Evolutionary conservation across 805 yeast species (phyloP).

Genomic region (Myxozyma sirexii): DNA sequence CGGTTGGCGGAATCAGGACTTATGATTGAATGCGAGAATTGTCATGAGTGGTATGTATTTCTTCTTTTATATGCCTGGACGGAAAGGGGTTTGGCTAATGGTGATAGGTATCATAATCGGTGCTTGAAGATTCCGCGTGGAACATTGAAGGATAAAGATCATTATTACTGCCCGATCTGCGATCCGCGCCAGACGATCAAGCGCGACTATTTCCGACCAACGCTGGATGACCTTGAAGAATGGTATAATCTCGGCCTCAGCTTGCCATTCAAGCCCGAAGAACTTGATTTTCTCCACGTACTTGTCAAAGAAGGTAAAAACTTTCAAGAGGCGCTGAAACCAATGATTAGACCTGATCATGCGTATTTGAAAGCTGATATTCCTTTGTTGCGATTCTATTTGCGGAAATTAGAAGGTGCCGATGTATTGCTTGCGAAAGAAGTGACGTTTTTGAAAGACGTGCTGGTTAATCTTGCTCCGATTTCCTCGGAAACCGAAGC

Average conservation of each 20-base stretch:
- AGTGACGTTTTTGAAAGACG: background rate
- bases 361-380: slow-evolving; percentile 20
- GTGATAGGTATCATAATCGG: slow-evolving; percentile 59
- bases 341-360: background rate
- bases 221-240: slow-evolving; percentile 41
- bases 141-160: slow-evolving; percentile 42
- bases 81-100: slow-evolving; percentile 1
- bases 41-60: slow-evolving; percentile 77
- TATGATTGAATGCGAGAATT: slow-evolving; percentile 85
- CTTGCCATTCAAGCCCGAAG: slow-evolving; percentile 45
- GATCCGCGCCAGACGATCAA: slow-evolving; percentile 41
- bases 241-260: slow-evolving; percentile 40
- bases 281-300: slow-evolving; percentile 35
- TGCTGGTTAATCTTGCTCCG: background rate
- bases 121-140: slow-evolving; percentile 56
- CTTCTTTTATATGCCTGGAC: too few species aligned
- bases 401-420: slow-evolving; percentile 55
- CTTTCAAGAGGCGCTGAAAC: background rate
- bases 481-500: background rate
- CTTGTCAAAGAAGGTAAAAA: slow-evolving; percentile 24
- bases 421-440: slow-evolving; percentile 39
- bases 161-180: slow-evolving; percentile 60
- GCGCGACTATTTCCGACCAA: slow-evolving; percentile 44
- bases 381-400: slow-evolving; percentile 45
- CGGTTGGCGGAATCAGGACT: slow-evolving; percentile 74